Evolutionary conservation across 2,329 filamentous ascomycete genomes (phyloP).

Genomic region (Diaporthe australafricana): DNA sequence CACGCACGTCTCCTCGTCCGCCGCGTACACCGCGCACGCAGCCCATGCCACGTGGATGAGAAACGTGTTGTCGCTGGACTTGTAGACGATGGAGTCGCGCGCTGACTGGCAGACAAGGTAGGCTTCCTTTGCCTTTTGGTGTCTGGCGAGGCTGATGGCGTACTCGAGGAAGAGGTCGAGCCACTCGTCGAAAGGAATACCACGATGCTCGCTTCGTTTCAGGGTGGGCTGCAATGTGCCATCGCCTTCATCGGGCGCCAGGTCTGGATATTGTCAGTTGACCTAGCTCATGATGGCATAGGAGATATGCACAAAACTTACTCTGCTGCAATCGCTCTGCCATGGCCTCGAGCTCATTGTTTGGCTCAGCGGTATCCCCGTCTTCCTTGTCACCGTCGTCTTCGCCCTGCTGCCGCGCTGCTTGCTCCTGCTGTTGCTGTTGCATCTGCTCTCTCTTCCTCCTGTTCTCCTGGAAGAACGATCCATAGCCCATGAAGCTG

Average conservation of each 20-base stretch:
- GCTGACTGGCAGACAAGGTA: slow-evolving; percentile 86
- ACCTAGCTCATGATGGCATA: neutral
- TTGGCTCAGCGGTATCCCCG: slow-evolving; percentile 41
- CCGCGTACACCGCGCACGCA: slow-evolving; percentile 80
- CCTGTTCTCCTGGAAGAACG: slow-evolving; percentile 50
- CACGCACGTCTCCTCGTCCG: slow-evolving; percentile 81
- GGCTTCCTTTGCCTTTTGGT: slow-evolving; percentile 75
- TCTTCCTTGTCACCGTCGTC: slow-evolving; percentile 15
- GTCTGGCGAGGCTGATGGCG: slow-evolving; percentile 78
- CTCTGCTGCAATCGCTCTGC: slow-evolving; percentile 66
- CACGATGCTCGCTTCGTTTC: slow-evolving; percentile 62
- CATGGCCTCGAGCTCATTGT: slow-evolving; percentile 63
- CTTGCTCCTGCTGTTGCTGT: slow-evolving; percentile 37
- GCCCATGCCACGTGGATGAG: slow-evolving; percentile 83
- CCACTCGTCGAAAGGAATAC: slow-evolving; percentile 86
- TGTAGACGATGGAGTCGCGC: slow-evolving; percentile 84
- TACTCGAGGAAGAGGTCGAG: slow-evolving; percentile 91
- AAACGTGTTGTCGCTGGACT: slow-evolving; percentile 74
- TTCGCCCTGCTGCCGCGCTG: slow-evolving; percentile 26
- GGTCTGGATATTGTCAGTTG: slow-evolving; percentile 41
- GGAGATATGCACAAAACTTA: slow-evolving; percentile 49
- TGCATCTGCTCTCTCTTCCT: slow-evolving; percentile 36
- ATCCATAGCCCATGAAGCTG: slow-evolving; percentile 61
- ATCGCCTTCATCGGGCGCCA: slow-evolving; percentile 48
- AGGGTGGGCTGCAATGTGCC: slow-evolving; percentile 44